A percentile compares a stretch with the other conserved stretches of the same genome.
Evolutionary conservation across 164 flowering plant genomes (phyloP).

Genomic region (Tetrastigma voinierianum): DNA sequence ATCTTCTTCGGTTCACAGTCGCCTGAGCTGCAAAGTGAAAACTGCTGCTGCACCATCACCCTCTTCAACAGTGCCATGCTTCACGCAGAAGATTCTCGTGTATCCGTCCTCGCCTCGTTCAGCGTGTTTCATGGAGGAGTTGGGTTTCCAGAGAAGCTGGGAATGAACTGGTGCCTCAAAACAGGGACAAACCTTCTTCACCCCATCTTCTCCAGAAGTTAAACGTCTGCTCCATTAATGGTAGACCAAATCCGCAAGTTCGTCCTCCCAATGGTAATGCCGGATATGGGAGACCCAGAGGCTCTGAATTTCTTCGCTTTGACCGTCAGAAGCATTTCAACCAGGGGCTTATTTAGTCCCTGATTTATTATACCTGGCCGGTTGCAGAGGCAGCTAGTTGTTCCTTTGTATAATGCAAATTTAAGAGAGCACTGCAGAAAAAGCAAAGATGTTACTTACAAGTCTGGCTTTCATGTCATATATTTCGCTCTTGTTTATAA

Average conservation of each 20-base stretch:
- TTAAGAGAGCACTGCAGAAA: not conserved
- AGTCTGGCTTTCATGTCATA: not conserved
- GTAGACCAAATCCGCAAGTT: conserved; percentile 13
- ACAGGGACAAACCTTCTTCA: conserved; percentile 20
- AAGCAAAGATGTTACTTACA: not conserved
- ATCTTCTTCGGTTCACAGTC: conserved; percentile 39
- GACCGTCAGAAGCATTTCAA: conserved; percentile 18
- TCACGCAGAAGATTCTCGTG: conserved; percentile 29
- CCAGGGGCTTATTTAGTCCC: conserved; percentile 34
- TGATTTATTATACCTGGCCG: conserved; percentile 38
- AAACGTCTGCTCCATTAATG: conserved; percentile 21
- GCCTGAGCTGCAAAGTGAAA: conserved; percentile 38
- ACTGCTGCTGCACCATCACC: conserved; percentile 21
- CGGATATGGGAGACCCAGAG: conserved; percentile 31
- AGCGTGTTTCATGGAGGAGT: conserved; percentile 29
- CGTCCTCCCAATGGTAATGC: conserved; percentile 29
- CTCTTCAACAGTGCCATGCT: conserved; percentile 35
- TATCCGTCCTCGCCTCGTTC: conserved; percentile 1
- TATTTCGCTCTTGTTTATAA: too few species aligned
- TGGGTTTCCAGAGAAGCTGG: conserved; percentile 23
- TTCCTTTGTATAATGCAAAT: conserved; percentile 42
- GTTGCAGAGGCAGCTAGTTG: conserved; percentile 37
- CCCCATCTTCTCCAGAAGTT: conserved; percentile 21
- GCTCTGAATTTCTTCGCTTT: conserved; percentile 30
- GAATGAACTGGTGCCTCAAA: conserved; percentile 47